phyloP scores from a whole-genome alignment of 202 grass and related monocot genomes.

The Bolboschoenoplectus hybrid region DNA sequence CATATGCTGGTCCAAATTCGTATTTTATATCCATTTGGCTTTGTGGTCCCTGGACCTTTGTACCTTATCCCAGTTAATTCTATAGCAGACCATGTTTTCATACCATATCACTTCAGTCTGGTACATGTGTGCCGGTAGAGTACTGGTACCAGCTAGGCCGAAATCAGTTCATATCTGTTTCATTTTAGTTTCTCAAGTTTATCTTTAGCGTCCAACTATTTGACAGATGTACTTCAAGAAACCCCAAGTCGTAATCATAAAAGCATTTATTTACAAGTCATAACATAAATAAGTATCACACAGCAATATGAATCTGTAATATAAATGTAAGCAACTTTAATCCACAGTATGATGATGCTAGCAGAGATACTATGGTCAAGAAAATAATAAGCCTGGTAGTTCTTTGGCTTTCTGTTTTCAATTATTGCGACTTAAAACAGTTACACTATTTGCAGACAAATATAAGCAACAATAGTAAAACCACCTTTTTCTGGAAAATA shows the following conservation, averaged over 20 bases:
- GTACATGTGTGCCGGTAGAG: background rate
- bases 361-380: background rate
- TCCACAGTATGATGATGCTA: background rate
- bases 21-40: background rate
- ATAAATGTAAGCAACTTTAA: slow-evolving; percentile 5
- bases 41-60: background rate
- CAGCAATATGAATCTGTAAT: background rate
- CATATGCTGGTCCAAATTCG: background rate
- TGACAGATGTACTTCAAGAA: background rate
- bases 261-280: slow-evolving; percentile 5
- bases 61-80: background rate
- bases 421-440: background rate
- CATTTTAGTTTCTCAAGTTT: background rate
- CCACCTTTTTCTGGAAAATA: background rate
- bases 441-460: background rate
- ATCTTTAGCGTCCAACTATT: background rate
- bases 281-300: background rate
- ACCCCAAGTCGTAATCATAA: background rate
- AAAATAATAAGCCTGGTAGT: background rate
- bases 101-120: background rate
- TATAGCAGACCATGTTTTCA: background rate
- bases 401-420: background rate
- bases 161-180: slow-evolving; percentile 4
- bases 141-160: background rate
- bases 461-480: background rate